Evolutionary conservation across 371 early-diverging fungal species (phyloP), one percentile per base, ranked within the genome.

Genomic region (Actinomortierella wolfii): DNA sequence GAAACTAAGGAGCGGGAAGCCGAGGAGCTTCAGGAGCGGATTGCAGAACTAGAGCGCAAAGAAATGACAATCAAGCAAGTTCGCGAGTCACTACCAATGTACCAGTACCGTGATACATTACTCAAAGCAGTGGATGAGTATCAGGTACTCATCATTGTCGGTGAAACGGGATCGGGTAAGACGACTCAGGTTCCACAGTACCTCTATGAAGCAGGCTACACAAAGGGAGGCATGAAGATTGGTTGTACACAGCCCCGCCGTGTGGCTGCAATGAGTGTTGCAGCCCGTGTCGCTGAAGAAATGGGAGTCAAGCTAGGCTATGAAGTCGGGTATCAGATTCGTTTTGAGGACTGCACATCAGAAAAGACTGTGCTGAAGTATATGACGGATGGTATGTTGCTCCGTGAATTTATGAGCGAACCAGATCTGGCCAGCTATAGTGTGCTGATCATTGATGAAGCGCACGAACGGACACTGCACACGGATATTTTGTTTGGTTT

Each of bases 131-230:
- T 99, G 18, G 83, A 92, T 25, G 80, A 91, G n/a, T 86, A 83
- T 66, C 96, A 93, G 68, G 91, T 96, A 0, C 61, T 98, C 11
- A 86, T 99, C 62, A 90, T 99, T 59, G 95, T 95, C 13, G 99
- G 99, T 43, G 98, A 98, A 76, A 99, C 99, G 3, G 99, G 99
- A 14, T 95, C 97, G 7, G 99, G 99, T 9, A 99, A 99, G 76
- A 99, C 99, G 0, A 99, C 99, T 5, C 99, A 99, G 78, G 82
- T 99, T 23, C 97, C 99, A 2, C 99, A 99, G 78, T 99, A 99
- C 75, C 79, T 99, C 15, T 89, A 91, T 64, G 99, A 99, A 68
- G 94, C 92, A 14, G 97, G 97, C 9, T 97, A 92, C 61, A 92
- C 94, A 29, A 89, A 92, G 42, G 83, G 82, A 21, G 90, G 91